Conservation (phyloP, 2,329 filamentous ascomycete species). For the Fusarium sp. region DNA sequence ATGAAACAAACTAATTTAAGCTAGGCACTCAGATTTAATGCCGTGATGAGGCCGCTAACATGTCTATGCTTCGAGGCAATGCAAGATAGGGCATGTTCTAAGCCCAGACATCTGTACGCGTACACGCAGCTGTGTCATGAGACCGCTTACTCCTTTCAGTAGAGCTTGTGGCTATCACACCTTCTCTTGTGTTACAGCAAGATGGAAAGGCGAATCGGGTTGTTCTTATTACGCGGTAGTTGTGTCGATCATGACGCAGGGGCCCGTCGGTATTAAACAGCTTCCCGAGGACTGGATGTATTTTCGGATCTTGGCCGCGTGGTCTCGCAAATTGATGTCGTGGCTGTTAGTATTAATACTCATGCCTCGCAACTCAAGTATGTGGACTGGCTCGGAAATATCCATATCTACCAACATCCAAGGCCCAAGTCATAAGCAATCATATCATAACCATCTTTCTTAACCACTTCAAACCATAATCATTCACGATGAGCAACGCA, state of each 20-base stretch:
- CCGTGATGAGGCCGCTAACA: fast-evolving
- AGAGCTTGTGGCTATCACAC: background rate
- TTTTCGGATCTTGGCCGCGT: background rate
- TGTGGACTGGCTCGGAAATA: background rate
- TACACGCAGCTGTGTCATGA: background rate
- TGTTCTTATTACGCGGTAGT: background rate
- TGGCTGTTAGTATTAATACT: fast-evolving
- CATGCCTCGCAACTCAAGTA: background rate
- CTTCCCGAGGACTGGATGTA: background rate
- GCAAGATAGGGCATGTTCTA: background rate
- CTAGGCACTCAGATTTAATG: too few relatives aligned
- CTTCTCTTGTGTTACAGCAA: background rate
- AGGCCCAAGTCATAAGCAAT: background rate
- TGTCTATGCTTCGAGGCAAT: background rate
- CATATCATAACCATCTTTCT: background rate
- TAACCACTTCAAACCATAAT: fast-evolving
- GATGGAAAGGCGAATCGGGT: background rate
- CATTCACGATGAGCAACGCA: background rate
- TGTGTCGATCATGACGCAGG: background rate
- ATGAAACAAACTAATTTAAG: background rate
- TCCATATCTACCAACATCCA: background rate
- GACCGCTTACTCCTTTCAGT: background rate
- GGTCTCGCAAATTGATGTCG: background rate
- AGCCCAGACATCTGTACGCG: fast-evolving
- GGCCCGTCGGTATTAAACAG: fast-evolving